Percentiles rank a stretch among this genome's conserved stretches.
Evolutionary conservation across 139 green algal genomes (phyloP).

Genomic region (Chlorella sorokiniana): DNA sequence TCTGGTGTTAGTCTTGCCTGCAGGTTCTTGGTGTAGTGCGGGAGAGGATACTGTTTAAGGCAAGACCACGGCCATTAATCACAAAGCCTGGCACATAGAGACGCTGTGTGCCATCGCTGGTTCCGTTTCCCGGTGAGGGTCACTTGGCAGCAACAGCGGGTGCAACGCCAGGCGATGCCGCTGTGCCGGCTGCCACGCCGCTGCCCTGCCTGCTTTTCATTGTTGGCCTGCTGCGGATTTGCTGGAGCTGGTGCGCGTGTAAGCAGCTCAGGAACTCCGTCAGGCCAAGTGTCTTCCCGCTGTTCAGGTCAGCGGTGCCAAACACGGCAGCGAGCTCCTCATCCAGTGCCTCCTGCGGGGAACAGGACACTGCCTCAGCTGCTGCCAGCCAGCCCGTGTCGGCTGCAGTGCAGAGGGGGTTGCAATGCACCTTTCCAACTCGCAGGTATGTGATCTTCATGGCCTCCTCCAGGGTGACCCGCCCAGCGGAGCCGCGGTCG

Average conservation of each 20-base stretch:
- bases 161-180: background rate
- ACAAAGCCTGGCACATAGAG: constrained; percentile 36
- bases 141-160: constrained; percentile 16
- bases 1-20: background rate
- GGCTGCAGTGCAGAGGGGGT: background rate
- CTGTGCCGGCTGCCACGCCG: background rate
- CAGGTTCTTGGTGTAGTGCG: constrained; percentile 76
- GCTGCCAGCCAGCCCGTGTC: background rate
- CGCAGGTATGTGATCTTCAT: constrained; percentile 95
- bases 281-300: constrained; percentile 83
- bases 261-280: constrained; percentile 89
- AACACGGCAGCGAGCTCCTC: constrained; percentile 91
- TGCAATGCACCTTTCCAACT: constrained; percentile 61
- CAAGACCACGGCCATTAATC: constrained; percentile 75
- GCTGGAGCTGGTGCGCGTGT: constrained; percentile 73
- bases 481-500: constrained; percentile 54
- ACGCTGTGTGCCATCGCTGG: background rate
- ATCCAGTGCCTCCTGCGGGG: constrained; percentile 65
- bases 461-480: constrained; percentile 75
- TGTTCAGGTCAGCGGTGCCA: constrained; percentile 89
- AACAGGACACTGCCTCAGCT: background rate
- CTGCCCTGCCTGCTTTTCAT: constrained; percentile 21
- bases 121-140: background rate
- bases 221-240: constrained; percentile 54
- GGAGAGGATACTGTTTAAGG: constrained; percentile 86